Base-by-base conservation (phyloP, 2,329 filamentous ascomycete genomes). In the Colletotrichum chlorophyti region DNA sequence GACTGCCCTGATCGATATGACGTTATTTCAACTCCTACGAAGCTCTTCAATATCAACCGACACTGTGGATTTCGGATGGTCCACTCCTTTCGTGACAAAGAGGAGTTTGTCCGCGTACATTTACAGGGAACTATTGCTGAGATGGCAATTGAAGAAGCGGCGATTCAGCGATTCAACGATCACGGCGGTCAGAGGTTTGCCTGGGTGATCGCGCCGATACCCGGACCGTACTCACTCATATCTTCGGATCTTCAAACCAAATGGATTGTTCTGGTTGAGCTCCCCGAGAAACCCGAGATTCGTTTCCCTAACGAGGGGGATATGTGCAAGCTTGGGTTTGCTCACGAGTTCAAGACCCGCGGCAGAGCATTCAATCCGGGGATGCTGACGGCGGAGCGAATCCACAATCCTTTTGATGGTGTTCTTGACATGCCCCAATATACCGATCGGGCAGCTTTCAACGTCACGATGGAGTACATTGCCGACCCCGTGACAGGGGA, bases 91-190 rank as follows among this genome's bases (percentile, higher is more conserved):
- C 31, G 17, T 6, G 49, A 26, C 38, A 23, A 34, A 17, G 37
- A 45, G 2, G 58, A 60, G 17, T 60, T 58, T 6, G 58, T 46
- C 12, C 46, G 27, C 10, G 53, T 58, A 6, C 58, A 60, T 26
- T 40, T 53, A 3, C 46, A 58, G 21, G 58, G 58, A 2, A 41
- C 58, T 2, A 51, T 29, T 11, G 51, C 37, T 10, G 58, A 60
- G 7, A 60, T 60, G 53, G 31, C 24, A 2, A 58, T 42, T 9
- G 58, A 60, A 26, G 46, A 43, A 2, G 26, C 21, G 3, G 26
- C 14, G 1, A 35, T 52, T 9, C 32, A 41, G 3, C 29, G 37
- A 3, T 60, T 60, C 24, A 60, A 60, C 12, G 24, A 41, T 3
- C 19, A n/a, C 6, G 27, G 34, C 9, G 14, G 17, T 3, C 11